Conservation (phyloP, 2,329 filamentous ascomycete genomes). For the Penicillium oxalicum region DNA sequence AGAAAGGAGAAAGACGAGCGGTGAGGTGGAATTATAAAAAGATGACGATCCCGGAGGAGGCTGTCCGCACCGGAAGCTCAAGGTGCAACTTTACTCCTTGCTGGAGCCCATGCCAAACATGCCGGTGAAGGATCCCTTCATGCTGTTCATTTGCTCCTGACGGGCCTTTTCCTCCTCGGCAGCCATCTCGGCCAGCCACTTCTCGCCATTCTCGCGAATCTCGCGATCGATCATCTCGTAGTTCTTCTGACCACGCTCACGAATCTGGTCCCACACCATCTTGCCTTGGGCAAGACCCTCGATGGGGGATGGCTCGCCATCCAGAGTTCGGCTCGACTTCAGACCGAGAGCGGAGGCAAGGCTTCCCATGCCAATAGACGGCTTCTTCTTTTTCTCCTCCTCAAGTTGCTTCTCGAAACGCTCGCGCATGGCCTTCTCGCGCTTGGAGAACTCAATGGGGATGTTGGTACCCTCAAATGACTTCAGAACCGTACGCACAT, state of each 20-base stretch:
- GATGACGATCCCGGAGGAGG: constrained; percentile 7
- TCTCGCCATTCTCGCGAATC: constrained; percentile 87
- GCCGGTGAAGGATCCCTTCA: constrained; percentile 71
- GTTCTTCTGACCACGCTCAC: constrained; percentile 83
- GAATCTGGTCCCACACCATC: constrained; percentile 92
- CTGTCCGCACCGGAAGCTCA: not conserved
- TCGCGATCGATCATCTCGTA: constrained; percentile 86
- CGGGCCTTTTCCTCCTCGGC: constrained; percentile 80
- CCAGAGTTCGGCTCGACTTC: constrained; percentile 57
- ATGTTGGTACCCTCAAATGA: constrained; percentile 87
- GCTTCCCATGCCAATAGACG: constrained; percentile 57
- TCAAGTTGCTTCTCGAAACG: constrained; percentile 76
- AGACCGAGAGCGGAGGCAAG: constrained; percentile 70
- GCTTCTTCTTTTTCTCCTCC: constrained; percentile 59
- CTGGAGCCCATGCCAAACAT: constrained; percentile 42
- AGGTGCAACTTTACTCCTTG: constrained; percentile 16
- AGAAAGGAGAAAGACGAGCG: constrained; percentile 10
- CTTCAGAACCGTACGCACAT: constrained; percentile 79
- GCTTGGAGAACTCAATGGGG: constrained; percentile 78
- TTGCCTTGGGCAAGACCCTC: constrained; percentile 87
- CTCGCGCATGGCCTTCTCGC: constrained; percentile 78
- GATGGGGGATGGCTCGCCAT: constrained; percentile 63
- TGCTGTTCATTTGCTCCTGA: constrained; percentile 84
- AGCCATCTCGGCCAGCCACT: constrained; percentile 92
- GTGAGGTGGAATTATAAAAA: constrained; percentile 8